phyloP scores from a whole-genome alignment of 2,329 filamentous ascomycete species.

The Parascedosporium putredinis region DNA sequence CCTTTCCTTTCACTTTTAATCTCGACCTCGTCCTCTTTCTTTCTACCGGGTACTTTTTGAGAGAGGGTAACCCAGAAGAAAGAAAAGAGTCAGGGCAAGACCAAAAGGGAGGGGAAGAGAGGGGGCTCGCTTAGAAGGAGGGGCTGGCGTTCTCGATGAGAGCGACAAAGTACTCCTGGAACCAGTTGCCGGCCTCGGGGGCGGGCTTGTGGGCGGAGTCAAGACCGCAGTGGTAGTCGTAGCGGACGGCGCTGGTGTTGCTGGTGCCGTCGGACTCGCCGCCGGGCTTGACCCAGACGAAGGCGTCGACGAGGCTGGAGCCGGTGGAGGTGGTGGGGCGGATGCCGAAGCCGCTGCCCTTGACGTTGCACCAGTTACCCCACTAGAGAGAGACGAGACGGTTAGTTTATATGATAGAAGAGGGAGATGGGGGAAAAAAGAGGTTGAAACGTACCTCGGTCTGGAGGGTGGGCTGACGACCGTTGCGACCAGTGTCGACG shows the following conservation, averaged over 20 bases:
- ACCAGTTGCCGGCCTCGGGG: constrained; percentile 61
- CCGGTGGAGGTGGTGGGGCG: constrained; percentile 51
- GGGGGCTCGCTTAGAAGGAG: too few relatives aligned
- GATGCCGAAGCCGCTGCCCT: constrained; percentile 50
- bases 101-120: too few relatives aligned
- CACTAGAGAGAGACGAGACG: constrained; percentile 23
- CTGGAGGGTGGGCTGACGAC: constrained; percentile 53
- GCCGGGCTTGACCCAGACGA: constrained; percentile 63
- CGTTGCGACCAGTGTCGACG: constrained; percentile 40
- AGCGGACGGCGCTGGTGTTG: constrained; percentile 31
- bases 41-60: too few relatives aligned
- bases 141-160: constrained; percentile 45
- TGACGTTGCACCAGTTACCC: constrained; percentile 61
- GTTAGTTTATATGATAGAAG: too few relatives aligned
- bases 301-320: constrained; percentile 49
- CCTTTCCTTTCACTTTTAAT: too few relatives aligned
- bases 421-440: too few relatives aligned
- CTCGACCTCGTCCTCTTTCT: too few relatives aligned
- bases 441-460: constrained; percentile 12
- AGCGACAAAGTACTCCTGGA: constrained; percentile 50
- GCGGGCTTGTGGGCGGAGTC: constrained; percentile 48
- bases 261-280: constrained; percentile 44
- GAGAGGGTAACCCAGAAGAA: too few relatives aligned
- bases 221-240: constrained; percentile 35
- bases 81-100: too few relatives aligned